Percentiles rank a stretch among this genome's conserved stretches.
phyloP scores from a whole-genome alignment of 768 basidiomycete genomes.

The Tulasnella calospora region DNA sequence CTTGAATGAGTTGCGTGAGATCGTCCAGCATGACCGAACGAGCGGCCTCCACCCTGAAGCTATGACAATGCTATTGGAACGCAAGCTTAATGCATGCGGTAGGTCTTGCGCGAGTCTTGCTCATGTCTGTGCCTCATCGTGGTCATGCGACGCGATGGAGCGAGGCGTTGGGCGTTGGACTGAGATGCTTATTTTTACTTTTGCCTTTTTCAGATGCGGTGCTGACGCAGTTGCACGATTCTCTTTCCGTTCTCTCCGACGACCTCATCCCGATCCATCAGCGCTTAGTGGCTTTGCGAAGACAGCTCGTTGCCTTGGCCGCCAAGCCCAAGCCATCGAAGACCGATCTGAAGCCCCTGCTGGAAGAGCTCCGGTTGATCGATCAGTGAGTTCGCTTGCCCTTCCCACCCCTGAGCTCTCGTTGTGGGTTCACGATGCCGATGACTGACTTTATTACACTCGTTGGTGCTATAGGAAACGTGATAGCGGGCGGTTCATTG shows the following conservation, averaged over 20 bases:
- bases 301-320: conserved; percentile 81
- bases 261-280: conserved; percentile 91
- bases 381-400: conserved; percentile 71
- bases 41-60: conserved; percentile 78
- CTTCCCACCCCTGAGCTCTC: not conserved
- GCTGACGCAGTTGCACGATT: conserved; percentile 72
- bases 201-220: conserved; percentile 55
- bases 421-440: not conserved
- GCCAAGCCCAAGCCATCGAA: conserved; percentile 83
- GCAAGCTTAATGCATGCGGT: conserved; percentile 92
- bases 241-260: conserved; percentile 77
- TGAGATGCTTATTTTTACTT: conserved; percentile 18
- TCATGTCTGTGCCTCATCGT: not conserved
- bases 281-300: conserved; percentile 76
- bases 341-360: conserved; percentile 79
- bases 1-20: conserved; percentile 72
- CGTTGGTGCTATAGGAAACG: conserved; percentile 55
- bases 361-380: conserved; percentile 90
- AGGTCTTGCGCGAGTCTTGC: conserved; percentile 34
- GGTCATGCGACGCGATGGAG: conserved; percentile 1
- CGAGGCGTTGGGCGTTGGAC: not conserved
- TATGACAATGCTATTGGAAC: conserved; percentile 81
- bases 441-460: not conserved
- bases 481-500: conserved; percentile 93
- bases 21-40: conserved; percentile 77